phyloP scores from a whole-genome alignment of 768 basidiomycete genomes.

The Boletus sp. region DNA sequence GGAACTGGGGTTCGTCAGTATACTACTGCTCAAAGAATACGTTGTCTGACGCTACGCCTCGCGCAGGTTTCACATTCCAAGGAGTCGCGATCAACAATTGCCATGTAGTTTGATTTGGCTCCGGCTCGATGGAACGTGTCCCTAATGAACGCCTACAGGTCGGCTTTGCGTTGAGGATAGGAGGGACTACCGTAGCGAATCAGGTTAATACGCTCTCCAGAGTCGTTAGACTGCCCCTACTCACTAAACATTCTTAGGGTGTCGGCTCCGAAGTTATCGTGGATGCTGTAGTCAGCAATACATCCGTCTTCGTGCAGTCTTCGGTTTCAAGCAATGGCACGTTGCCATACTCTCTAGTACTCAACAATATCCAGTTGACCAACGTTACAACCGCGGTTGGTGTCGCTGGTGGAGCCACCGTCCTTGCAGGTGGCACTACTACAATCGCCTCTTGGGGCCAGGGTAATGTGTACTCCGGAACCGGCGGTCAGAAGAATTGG shows the following conservation, averaged over 20 bases:
- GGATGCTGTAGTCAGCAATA: conserved; percentile 45
- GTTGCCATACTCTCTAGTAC: conserved; percentile 34
- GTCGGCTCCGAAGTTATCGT: conserved; percentile 44
- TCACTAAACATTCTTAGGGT: conserved; percentile 25
- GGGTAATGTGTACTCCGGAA: conserved; percentile 65
- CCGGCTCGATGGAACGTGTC: too few species aligned
- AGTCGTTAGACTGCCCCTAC: background rate
- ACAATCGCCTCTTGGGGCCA: conserved; percentile 62
- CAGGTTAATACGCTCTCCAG: conserved; percentile 30
- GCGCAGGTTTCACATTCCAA: conserved; percentile 51
- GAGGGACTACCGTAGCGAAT: conserved; percentile 28
- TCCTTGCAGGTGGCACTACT: conserved; percentile 37
- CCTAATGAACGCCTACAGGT: conserved; percentile 19
- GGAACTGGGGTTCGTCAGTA: conserved; percentile 41
- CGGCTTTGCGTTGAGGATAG: conserved; percentile 46
- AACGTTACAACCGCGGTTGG: conserved; percentile 37
- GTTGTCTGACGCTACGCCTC: background rate
- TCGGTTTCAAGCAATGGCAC: conserved; percentile 29
- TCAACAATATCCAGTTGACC: conserved; percentile 35
- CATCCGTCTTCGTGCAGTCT: conserved; percentile 42
- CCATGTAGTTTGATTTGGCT: conserved; percentile 1
- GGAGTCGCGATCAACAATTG: conserved; percentile 45
- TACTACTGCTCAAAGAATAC: background rate
- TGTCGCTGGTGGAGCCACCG: conserved; percentile 26
- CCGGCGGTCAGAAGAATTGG: conserved; percentile 42